Conservation (phyloP, 2,329 filamentous ascomycete genomes). For the Arthrinium puccinioides region DNA sequence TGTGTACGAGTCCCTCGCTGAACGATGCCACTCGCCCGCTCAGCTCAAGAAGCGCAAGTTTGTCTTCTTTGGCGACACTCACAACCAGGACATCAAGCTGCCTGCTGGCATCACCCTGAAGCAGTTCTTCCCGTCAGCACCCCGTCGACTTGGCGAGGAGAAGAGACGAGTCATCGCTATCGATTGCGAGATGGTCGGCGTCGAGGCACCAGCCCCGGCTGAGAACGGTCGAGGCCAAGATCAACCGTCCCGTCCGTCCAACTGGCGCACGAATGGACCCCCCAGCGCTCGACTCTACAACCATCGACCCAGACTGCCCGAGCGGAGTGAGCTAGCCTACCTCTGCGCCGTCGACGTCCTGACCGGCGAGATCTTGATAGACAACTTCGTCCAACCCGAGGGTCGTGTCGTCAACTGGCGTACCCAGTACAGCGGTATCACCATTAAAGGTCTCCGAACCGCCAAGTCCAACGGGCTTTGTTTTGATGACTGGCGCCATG, state of each 20-base stretch:
- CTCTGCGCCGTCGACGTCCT: slow-evolving; percentile 32
- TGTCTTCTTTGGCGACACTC: background rate
- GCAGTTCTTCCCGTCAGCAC: background rate
- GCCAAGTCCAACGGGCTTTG: slow-evolving; percentile 20
- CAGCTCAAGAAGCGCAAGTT: background rate
- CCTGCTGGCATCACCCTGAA: background rate
- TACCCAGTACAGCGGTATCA: slow-evolving; percentile 30
- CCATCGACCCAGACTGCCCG: background rate
- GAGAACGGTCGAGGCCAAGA: background rate
- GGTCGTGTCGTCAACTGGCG: slow-evolving; percentile 24
- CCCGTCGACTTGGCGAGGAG: background rate
- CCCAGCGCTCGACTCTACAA: background rate
- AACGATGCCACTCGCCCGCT: background rate
- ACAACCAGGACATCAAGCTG: background rate
- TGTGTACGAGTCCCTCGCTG: background rate
- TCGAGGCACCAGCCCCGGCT: slow-evolving; percentile 13
- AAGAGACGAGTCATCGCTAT: slow-evolving; percentile 27
- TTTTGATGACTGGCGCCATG: slow-evolving; percentile 33
- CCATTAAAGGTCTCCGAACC: slow-evolving; percentile 14
- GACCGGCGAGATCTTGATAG: slow-evolving; percentile 36
- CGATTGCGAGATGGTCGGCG: slow-evolving; percentile 41
- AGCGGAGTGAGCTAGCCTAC: slow-evolving; percentile 13
- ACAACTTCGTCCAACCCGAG: slow-evolving; percentile 31
- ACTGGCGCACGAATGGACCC: background rate
- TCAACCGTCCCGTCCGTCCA: background rate